phyloP scores from a whole-genome alignment of 2,329 filamentous ascomycete genomes.

The Epichloe festucae region DNA sequence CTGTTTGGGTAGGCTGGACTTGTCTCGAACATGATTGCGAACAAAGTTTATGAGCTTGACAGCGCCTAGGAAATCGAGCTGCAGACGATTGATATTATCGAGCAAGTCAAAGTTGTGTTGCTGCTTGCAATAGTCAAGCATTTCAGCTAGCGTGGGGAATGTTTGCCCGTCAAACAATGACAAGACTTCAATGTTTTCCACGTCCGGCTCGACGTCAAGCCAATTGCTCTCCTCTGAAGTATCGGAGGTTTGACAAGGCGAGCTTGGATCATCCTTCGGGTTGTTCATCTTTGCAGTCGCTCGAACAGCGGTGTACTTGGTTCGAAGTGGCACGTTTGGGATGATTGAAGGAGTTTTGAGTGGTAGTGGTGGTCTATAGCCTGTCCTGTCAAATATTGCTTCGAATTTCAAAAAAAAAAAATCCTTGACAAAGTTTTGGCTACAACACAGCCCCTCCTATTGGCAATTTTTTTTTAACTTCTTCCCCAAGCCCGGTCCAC shows the following conservation, averaged over 20 bases:
- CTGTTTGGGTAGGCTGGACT: constrained; percentile 36
- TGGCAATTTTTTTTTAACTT: no score
- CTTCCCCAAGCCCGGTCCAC: no score
- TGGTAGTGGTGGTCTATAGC: no score
- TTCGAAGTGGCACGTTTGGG: no score
- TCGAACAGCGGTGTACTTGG: no score
- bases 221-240: constrained; percentile 33
- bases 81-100: constrained; percentile 40
- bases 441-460: no score
- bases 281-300: not conserved
- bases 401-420: no score
- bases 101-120: constrained; percentile 56
- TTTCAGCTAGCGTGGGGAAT: constrained; percentile 49
- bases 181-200: constrained; percentile 47
- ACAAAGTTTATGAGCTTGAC: constrained; percentile 67
- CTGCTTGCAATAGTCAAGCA: constrained; percentile 57
- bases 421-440: no score
- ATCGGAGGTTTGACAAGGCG: constrained; percentile 15
- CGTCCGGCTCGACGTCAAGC: constrained; percentile 47
- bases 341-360: no score
- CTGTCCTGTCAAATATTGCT: no score
- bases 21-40: constrained; percentile 32
- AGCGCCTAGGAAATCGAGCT: constrained; percentile 58
- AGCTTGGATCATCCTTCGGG: not conserved
- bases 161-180: constrained; percentile 56